These are phyloP conservation scores for Calocybe cyanea DNA, from an alignment of 768 basidiomycete genomes.

Conservation along the genomic window DNA sequence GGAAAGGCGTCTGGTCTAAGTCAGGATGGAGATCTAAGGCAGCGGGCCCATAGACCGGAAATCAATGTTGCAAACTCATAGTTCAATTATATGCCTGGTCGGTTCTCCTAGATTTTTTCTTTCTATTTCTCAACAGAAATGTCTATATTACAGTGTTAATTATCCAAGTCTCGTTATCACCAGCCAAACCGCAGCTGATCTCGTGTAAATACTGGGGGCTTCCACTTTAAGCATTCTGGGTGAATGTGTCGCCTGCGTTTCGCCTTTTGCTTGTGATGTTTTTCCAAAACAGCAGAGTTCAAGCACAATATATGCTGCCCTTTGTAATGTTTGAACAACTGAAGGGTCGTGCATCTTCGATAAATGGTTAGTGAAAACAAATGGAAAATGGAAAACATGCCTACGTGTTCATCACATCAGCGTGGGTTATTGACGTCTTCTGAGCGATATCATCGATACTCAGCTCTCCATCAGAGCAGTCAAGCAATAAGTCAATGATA, in stretches of 20 bases:
- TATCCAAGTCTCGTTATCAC: conserved; percentile 28
- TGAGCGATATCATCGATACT: conserved; percentile 97
- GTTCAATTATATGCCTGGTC: neutral
- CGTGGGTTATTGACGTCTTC: conserved; percentile 90
- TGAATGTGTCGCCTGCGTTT: conserved; percentile 81
- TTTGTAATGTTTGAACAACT: conserved; percentile 95
- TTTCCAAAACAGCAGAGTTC: conserved; percentile 86
- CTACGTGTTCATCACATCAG: conserved; percentile 98
- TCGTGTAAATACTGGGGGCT: conserved; percentile 89
- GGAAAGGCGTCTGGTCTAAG: conserved; percentile 15
- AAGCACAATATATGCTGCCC: conserved; percentile 92
- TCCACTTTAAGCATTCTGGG: conserved; percentile 83
- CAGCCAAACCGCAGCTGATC: conserved; percentile 82
- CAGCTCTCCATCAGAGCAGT: conserved; percentile 70
- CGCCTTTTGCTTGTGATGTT: conserved; percentile 77
- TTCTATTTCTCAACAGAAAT: too few relatives aligned
- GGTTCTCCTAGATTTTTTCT: too few relatives aligned
- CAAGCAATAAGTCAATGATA: conserved; percentile 85
- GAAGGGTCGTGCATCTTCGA: conserved; percentile 83
- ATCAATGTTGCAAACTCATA: neutral
- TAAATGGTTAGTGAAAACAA: neutral
- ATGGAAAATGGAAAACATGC: conserved; percentile 28
- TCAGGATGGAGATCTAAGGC: conserved; percentile 16
- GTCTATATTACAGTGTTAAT: too few relatives aligned
- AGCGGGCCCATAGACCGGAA: conserved; percentile 13